Evolutionary conservation across 163 green algal species (phyloP), one percentile per base, ranked within the genome.

Genomic region (Scenedesmus sp.): DNA sequence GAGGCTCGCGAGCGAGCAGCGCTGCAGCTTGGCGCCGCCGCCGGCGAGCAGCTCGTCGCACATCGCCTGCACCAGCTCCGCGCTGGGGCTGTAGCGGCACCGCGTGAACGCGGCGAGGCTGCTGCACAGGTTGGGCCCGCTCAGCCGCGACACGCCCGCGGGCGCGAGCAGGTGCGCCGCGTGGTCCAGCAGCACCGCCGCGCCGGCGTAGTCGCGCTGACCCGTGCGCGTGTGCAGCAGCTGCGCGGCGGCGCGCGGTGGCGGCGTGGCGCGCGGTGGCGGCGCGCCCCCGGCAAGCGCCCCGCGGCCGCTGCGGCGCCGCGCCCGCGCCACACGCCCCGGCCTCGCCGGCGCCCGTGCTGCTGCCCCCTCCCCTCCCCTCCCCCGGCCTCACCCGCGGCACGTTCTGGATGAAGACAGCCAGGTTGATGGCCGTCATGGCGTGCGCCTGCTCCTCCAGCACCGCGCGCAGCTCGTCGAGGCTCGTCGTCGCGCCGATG

Each of bases 111-210:
- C 45, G 11, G 29, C 66, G 47, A 75, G 47, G 48, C 66, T 51
- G 2, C 28, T 42, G 31, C 54, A 58, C n/a, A 75, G 63, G 66
- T 62, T 75, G 14, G 42, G 11, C 4, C 47, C 47, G 18, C 28
- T 48, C 7, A 75, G 66, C 14, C 14, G 42, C 22, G 2, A 9
- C n/a, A 75, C 9, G 18, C 34, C 17, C n/a, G n/a, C n/a, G n/a
- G n/a, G n/a, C n/a, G n/a, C n/a, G n/a, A n/a, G n/a, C n/a, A n/a
- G n/a, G n/a, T n/a, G n/a, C n/a, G n/a, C n/a, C n/a, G n/a, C n/a
- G 26, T 62, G 44, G 42, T 75, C 48, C 51, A 76, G 67, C 67
- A 76, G 51, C 51, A 76, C 50, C 14, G 67, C 67, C 9, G 67
- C 67, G 10, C 50, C n/a, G 6, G 42, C 15, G 15, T 28, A 65